Percentiles rank a stretch among this genome's conserved stretches.
Conservation (phyloP, 345 rosid genomes). For the Acer negundo region DNA sequence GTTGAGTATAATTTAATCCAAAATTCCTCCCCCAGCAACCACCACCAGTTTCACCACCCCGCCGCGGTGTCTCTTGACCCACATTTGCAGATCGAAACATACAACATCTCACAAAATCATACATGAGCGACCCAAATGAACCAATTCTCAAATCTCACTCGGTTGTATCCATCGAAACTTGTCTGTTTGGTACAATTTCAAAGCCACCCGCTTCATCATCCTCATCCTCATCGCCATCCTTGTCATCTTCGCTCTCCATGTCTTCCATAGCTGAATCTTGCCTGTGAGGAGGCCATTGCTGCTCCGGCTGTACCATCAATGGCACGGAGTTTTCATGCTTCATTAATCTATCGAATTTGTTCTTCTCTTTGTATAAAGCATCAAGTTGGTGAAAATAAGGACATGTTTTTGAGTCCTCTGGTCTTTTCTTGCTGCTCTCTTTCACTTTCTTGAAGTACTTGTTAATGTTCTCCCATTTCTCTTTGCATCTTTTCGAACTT, state of each 20-base stretch:
- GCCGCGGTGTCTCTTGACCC: background rate
- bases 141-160: slow-evolving; percentile 25
- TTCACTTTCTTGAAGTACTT: slow-evolving; percentile 83
- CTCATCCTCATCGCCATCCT: slow-evolving; percentile 43
- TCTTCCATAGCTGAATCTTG: slow-evolving; percentile 32
- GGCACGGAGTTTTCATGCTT: slow-evolving; percentile 55
- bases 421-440: slow-evolving; percentile 73
- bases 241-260: slow-evolving; percentile 42
- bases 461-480: slow-evolving; percentile 84
- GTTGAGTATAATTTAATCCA: slow-evolving; percentile 20
- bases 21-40: slow-evolving; percentile 8
- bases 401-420: slow-evolving; percentile 77
- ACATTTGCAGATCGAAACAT: slow-evolving; percentile 6
- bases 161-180: slow-evolving; percentile 23
- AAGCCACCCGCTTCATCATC: slow-evolving; percentile 56
- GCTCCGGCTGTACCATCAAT: slow-evolving; percentile 68
- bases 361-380: slow-evolving; percentile 57
- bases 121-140: background rate
- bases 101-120: background rate
- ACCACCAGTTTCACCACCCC: background rate
- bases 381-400: slow-evolving; percentile 77
- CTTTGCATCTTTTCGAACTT: slow-evolving; percentile 74
- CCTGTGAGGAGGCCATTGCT: slow-evolving; percentile 64
- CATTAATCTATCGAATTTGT: slow-evolving; percentile 39
- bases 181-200: slow-evolving; percentile 57